Evolutionary conservation across 805 yeast species (phyloP).

Genomic region (Saturnispora zaruensis): DNA sequence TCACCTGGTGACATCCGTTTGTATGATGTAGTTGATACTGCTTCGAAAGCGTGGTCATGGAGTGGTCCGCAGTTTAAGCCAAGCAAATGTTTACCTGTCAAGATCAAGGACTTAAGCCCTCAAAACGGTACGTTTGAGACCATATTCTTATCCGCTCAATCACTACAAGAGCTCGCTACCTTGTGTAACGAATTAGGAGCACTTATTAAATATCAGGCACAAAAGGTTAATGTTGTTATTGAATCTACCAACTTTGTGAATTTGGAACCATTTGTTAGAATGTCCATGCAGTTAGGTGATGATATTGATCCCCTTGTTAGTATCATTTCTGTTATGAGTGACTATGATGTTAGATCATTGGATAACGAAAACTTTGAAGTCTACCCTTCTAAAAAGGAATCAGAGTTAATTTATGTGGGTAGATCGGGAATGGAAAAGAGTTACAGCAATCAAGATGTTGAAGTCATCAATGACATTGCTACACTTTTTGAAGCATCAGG

Average conservation of each 20-base stretch:
- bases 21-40: conserved; percentile 33
- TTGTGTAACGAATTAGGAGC: conserved; percentile 32
- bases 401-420: conserved; percentile 39
- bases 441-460: conserved; percentile 35
- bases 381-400: conserved; percentile 32
- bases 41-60: conserved; percentile 1
- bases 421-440: conserved; percentile 34
- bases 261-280: conserved; percentile 54
- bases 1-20: conserved; percentile 35
- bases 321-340: conserved; percentile 52
- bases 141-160: conserved; percentile 38
- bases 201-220: conserved; percentile 25
- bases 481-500: conserved; percentile 32
- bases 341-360: conserved; percentile 43
- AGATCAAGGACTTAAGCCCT: not conserved
- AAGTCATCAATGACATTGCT: conserved; percentile 30
- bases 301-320: conserved; percentile 22
- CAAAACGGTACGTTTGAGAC: conserved; percentile 28
- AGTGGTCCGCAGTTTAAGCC: conserved; percentile 3
- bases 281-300: conserved; percentile 29
- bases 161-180: conserved; percentile 44
- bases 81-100: not conserved
- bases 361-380: conserved; percentile 16
- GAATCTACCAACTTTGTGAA: conserved; percentile 69
- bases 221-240: conserved; percentile 38